phyloP scores from a whole-genome alignment of 495 filamentous ascomycete genomes.

The Tuber microsphaerosporum region DNA sequence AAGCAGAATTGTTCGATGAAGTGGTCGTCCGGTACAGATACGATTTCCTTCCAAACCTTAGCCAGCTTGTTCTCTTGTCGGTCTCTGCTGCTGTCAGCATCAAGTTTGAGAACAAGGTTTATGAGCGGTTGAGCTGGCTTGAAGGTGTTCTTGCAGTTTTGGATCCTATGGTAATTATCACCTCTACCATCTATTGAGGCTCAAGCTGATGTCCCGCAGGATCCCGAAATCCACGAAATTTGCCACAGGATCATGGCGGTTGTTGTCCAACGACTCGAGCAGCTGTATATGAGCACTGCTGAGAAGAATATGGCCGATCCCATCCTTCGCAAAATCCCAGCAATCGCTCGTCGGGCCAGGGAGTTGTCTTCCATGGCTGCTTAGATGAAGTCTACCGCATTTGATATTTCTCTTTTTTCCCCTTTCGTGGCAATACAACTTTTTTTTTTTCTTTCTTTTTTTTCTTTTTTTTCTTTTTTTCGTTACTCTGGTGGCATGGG shows the following conservation, averaged over 20 bases:
- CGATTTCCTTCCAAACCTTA: slow-evolving; percentile 60
- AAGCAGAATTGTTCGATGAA: slow-evolving; percentile 70
- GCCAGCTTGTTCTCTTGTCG: slow-evolving; percentile 71
- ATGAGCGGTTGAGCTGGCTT: slow-evolving; percentile 69
- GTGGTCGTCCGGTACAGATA: slow-evolving; percentile 71
- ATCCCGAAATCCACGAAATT: slow-evolving; percentile 67
- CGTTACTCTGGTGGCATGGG: slow-evolving; percentile 17
- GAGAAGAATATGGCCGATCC: slow-evolving; percentile 56
- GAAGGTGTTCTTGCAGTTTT: slow-evolving; percentile 58
- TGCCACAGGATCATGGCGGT: slow-evolving; percentile 66
- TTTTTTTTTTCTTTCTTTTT: slow-evolving; percentile 20
- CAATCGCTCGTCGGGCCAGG: slow-evolving; percentile 51
- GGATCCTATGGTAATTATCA: slow-evolving; percentile 47
- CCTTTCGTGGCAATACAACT: slow-evolving; percentile 30
- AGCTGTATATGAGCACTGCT: slow-evolving; percentile 61
- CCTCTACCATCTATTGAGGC: slow-evolving; percentile 11
- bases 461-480: slow-evolving; percentile 23
- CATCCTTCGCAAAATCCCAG: slow-evolving; percentile 56
- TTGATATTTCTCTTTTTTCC: slow-evolving; percentile 13
- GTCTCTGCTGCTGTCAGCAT: slow-evolving; percentile 73
- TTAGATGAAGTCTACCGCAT: slow-evolving; percentile 7
- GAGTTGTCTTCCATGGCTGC: slow-evolving; percentile 46
- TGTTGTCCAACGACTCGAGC: slow-evolving; percentile 62
- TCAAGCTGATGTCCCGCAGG: slow-evolving; percentile 47
- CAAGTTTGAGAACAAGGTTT: slow-evolving; percentile 57